Evolutionary conservation across 2,329 filamentous ascomycete genomes (phyloP).

Genomic region (Apiospora koreana): DNA sequence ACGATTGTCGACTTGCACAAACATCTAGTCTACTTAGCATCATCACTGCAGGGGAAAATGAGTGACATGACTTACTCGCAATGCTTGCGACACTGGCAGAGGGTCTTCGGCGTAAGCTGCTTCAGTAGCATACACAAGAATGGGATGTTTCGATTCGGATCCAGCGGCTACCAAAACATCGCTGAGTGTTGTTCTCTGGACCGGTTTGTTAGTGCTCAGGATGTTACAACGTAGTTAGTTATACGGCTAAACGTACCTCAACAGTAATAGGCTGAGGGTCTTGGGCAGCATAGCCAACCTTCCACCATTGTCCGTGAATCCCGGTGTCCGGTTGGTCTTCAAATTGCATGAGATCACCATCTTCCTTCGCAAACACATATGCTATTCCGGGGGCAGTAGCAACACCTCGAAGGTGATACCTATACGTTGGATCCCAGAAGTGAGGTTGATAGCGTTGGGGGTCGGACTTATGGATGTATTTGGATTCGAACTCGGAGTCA

Average conservation of each 20-base stretch:
- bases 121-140: conserved; percentile 57
- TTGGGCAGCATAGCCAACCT: conserved; percentile 43
- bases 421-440: conserved; percentile 40
- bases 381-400: conserved; percentile 47
- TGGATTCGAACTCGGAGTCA: conserved; percentile 22
- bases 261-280: conserved; percentile 45
- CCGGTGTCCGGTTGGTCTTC: conserved; percentile 30
- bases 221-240: background rate
- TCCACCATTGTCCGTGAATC: conserved; percentile 56
- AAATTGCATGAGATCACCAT: conserved; percentile 44
- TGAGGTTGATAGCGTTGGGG: conserved; percentile 30
- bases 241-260: conserved; percentile 42
- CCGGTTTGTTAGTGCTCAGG: background rate
- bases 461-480: conserved; percentile 27
- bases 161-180: conserved; percentile 48
- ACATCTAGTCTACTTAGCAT: conserved; percentile 39
- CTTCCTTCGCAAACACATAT: conserved; percentile 50
- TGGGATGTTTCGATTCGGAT: conserved; percentile 47
- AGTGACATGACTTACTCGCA: conserved; percentile 34
- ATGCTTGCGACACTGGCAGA: conserved; percentile 38
- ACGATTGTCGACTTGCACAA: conserved; percentile 53
- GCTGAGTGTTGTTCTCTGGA: conserved; percentile 49
- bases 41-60: background rate
- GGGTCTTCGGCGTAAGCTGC: conserved; percentile 40
- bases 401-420: conserved; percentile 54